Evolutionary conservation across 2,329 filamentous ascomycete genomes (phyloP), one percentile per base, ranked within the genome.

Genomic region (Sclerotinia sclerotiorum): DNA sequence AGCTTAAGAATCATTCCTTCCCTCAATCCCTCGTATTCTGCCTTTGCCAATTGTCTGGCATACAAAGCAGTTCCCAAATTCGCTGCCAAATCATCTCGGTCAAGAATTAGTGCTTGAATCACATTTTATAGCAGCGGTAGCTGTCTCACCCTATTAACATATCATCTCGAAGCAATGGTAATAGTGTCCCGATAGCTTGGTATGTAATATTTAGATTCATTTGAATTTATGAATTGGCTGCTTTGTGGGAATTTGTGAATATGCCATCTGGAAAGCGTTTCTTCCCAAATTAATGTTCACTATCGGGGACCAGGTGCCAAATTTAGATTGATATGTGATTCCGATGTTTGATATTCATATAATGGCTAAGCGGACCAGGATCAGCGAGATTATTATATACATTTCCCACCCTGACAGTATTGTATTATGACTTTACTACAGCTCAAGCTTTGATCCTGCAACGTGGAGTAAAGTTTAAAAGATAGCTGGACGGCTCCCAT

Each of bases 1-100:
- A 35, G 15, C 1, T 0, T 3, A 7, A 48, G 2, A 3, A 46
- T 11, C 11, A 32, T 32, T 10, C 2, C 3, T 15, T n/a, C 6
- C 5, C 11, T 61, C 11, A 15, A n/a, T 10, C 24, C 11, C 6
- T 27, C 42, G 2, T 46, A 10, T 5, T 48, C 17, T 10, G 5
- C 10, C 19, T 60, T 19, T n/a, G 27, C 57, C 13, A 60, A 17
- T 10, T 32, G 10, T 32, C 24, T 44, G 48, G 24, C 42, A 32
- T 32, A 21, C 19, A 60, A n/a, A 17, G 27, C 42, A 15, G 27
- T 60, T 32, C 32, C 19, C 1, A 60, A 48, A 4, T 60, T 48
- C 8, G 21, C 13, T 0, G 3, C 24, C 19, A 17, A 17, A 3
- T 48, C 42, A 32, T 48, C 15, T 48, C 27, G 42, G 2, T 46